Conservation (phyloP, 441 rosid genomes). For the Arabidopsis hybrid region DNA sequence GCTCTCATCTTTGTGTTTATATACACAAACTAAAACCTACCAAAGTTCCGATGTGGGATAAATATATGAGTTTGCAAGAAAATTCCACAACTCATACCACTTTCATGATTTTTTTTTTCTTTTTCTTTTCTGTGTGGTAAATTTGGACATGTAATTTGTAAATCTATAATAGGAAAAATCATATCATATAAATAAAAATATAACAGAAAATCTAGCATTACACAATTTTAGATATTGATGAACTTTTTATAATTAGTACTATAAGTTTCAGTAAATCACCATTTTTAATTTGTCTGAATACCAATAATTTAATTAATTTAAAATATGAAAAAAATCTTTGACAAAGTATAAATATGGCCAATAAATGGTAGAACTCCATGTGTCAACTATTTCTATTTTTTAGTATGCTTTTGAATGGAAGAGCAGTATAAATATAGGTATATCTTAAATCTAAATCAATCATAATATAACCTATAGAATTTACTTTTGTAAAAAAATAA, state of each 20-base stretch:
- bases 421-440: not conserved
- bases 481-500: not conserved
- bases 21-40: no score
- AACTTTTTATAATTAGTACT: no score
- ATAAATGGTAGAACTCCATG: not conserved
- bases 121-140: not conserved
- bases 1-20: not conserved
- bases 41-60: not conserved
- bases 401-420: not conserved
- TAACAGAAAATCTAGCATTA: not conserved
- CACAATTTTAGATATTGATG: no score
- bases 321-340: not conserved
- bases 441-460: not conserved
- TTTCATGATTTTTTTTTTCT: not conserved
- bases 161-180: not conserved
- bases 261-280: not conserved
- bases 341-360: not conserved
- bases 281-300: not conserved
- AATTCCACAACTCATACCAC: not conserved
- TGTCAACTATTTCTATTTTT: not conserved
- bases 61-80: no score
- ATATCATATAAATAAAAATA: not conserved
- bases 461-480: not conserved
- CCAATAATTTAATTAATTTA: not conserved
- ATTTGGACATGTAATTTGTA: not conserved